Percentiles rank a stretch among this genome's conserved stretches.
Evolutionary conservation across 2,329 filamentous ascomycete genomes (phyloP).

Genomic region (Xylariaceae sp.): DNA sequence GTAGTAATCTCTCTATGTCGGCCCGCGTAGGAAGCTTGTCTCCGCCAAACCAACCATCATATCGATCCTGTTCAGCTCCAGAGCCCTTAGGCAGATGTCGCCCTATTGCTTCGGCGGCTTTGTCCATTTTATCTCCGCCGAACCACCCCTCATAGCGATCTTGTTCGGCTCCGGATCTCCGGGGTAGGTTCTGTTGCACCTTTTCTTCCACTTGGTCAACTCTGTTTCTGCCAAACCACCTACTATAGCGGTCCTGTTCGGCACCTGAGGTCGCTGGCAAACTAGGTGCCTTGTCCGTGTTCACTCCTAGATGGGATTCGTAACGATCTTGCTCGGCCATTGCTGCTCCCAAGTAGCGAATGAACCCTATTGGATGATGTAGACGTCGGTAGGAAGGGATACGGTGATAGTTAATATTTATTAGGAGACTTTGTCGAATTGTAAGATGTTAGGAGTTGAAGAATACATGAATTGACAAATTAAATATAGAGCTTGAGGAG

Average conservation of each 20-base stretch:
- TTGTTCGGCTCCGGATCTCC: constrained; percentile 27
- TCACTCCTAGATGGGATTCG: constrained; percentile 17
- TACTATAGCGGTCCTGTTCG: constrained; percentile 27
- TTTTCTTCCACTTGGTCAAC: constrained; percentile 22
- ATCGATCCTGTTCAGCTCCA: constrained; percentile 31
- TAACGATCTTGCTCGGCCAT: constrained; percentile 33
- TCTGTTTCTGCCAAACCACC: constrained; percentile 26
- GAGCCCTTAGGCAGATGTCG: constrained; percentile 19
- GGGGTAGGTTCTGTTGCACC: constrained; percentile 20
- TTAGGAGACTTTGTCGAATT: background rate
- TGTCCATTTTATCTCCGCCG: constrained; percentile 19
- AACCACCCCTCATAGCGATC: constrained; percentile 30
- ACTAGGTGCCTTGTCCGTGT: background rate
- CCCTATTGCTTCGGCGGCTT: constrained; percentile 18
- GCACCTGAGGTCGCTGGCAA: constrained; percentile 13
- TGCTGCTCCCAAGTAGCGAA: constrained; percentile 2
- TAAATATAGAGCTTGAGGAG: background rate
- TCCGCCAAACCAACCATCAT: constrained; percentile 28
- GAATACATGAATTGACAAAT: background rate
- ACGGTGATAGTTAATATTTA: no score
- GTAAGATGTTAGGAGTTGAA: background rate
- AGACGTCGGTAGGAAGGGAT: background rate
- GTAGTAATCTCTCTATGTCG: constrained; percentile 8
- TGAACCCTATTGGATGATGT: background rate
- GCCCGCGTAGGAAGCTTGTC: constrained; percentile 17